Conservation (phyloP, 495 filamentous ascomycete genomes). For the Trichoderma gamsii region DNA sequence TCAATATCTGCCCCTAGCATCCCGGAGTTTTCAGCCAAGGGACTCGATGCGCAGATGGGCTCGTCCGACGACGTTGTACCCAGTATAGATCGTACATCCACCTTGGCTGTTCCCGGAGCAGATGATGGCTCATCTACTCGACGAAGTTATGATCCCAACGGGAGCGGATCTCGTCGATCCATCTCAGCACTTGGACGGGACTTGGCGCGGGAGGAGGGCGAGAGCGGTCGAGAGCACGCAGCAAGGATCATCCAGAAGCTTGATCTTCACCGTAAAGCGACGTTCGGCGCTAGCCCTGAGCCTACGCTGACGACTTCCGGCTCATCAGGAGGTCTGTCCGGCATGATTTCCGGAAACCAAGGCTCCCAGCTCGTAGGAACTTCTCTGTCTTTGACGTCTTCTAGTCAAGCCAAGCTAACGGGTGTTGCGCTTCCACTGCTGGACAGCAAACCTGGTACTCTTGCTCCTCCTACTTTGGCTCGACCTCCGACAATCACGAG, state of each 20-base stretch:
- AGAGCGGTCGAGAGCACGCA: conserved; percentile 67
- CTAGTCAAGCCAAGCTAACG: conserved; percentile 66
- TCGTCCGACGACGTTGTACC: conserved; percentile 25
- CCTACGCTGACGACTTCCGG: conserved; percentile 31
- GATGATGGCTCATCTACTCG: conserved; percentile 52
- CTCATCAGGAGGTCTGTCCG: conserved; percentile 46
- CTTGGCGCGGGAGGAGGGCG: conserved; percentile 51
- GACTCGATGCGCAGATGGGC: conserved; percentile 60
- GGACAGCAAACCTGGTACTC: conserved; percentile 47
- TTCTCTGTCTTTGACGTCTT: conserved; percentile 56
- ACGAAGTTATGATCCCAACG: conserved; percentile 65
- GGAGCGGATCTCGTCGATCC: conserved; percentile 39
- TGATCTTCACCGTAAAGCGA: conserved; percentile 78
- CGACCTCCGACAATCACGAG: conserved; percentile 81
- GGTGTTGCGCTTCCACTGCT: conserved; percentile 44
- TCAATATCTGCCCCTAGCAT: conserved; percentile 83
- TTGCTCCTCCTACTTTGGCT: conserved; percentile 78
- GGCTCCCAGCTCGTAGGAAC: background rate
- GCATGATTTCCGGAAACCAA: conserved; percentile 49
- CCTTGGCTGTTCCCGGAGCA: conserved; percentile 59
- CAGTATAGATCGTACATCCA: conserved; percentile 32
- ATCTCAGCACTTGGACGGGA: conserved; percentile 31
- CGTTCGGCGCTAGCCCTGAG: conserved; percentile 40
- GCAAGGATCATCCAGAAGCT: conserved; percentile 87
- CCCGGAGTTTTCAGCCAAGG: conserved; percentile 79